Conservation (phyloP, 108 stramenopile genomes). For the Nitzschia palea region DNA sequence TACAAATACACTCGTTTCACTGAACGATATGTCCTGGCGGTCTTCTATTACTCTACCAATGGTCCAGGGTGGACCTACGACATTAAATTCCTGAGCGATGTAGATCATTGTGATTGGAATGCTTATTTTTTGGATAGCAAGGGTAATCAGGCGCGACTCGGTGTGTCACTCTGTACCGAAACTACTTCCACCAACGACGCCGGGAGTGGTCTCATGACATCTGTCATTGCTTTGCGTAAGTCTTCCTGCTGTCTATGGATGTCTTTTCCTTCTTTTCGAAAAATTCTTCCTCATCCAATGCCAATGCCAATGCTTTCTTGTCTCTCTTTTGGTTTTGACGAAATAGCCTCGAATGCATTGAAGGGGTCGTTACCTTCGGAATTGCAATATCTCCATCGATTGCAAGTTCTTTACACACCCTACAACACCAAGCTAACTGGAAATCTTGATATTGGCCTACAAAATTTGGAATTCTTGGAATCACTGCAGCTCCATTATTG, state of each 20-base stretch:
- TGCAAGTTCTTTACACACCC: conserved; percentile 5
- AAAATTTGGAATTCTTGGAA: background rate
- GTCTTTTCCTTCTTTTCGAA: too few relatives aligned
- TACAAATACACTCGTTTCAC: conserved; percentile 3
- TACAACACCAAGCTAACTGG: conserved; percentile 9
- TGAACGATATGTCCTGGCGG: conserved; percentile 32
- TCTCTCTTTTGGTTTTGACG: too few relatives aligned
- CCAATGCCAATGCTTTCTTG: too few relatives aligned
- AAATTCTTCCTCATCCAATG: too few relatives aligned
- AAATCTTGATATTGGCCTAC: background rate
- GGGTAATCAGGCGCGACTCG: background rate
- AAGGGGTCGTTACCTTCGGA: conserved; percentile 14
- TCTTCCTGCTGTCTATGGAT: background rate
- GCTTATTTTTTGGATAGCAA: background rate
- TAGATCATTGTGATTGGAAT: conserved; percentile 30
- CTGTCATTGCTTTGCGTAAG: background rate
- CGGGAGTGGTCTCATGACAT: background rate
- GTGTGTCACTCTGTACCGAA: background rate
- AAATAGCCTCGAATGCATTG: conserved; percentile 13
- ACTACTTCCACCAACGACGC: background rate
- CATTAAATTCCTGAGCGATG: conserved; percentile 12
- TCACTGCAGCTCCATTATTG: conserved; percentile 21
- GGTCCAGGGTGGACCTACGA: conserved; percentile 24
- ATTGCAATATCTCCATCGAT: conserved; percentile 10
- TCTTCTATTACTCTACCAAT: conserved; percentile 28